Conservation (phyloP, 177 flowering plant species). For the Vitis hybrid region DNA sequence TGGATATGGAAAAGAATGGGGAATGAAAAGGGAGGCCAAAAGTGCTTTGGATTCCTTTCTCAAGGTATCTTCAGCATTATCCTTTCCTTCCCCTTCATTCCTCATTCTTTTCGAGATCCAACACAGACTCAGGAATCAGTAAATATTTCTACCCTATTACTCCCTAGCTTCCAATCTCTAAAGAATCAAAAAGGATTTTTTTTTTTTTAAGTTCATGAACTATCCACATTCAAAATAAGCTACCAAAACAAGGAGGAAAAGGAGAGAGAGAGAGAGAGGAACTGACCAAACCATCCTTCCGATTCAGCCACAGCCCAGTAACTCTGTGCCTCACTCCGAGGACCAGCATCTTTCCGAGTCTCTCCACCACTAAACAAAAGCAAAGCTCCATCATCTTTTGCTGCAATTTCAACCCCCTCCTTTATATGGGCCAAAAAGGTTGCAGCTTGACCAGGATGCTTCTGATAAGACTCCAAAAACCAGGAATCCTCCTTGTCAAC, state of each 20-base stretch:
- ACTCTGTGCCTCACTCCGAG: constrained; percentile 99
- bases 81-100: too few species aligned
- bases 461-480: constrained; percentile 93
- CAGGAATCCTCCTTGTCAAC: constrained; percentile 85
- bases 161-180: background rate
- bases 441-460: constrained; percentile 91
- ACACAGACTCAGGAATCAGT: too few species aligned
- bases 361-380: constrained; percentile 99
- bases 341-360: constrained; percentile 95
- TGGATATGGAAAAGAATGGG: too few species aligned
- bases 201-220: background rate
- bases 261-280: background rate
- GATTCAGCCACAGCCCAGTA: constrained; percentile 97
- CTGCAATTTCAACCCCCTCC: constrained; percentile 74
- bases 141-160: too few species aligned
- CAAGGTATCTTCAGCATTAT: too few species aligned
- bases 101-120: too few species aligned
- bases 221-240: background rate
- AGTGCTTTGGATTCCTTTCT: too few species aligned
- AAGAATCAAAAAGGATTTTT: background rate
- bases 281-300: constrained; percentile 94
- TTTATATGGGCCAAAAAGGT: constrained; percentile 77
- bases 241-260: background rate
- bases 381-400: constrained; percentile 70
- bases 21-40: too few species aligned